These are phyloP conservation scores for Pestalotiopsis sp. DNA, from an alignment of 2,329 filamentous ascomycete species.

Conservation along the genomic window DNA sequence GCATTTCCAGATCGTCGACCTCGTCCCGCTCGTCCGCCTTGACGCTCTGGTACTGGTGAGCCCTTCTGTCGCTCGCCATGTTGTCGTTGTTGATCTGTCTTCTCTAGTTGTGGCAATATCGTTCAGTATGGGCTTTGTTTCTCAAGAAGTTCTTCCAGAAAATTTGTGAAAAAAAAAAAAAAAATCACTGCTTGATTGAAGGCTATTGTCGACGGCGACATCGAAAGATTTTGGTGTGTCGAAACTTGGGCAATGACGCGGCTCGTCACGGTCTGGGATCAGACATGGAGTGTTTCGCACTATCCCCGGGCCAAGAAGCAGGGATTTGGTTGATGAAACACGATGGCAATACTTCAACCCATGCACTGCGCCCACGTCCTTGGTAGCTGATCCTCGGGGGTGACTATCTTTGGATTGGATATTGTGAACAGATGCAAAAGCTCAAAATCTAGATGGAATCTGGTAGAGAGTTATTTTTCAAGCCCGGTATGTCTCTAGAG, in stretches of 20 bases:
- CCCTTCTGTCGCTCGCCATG: slow-evolving; percentile 2
- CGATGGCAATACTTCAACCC: neutral
- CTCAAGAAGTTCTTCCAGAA: neutral
- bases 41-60: slow-evolving; percentile 15
- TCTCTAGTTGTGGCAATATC: neutral
- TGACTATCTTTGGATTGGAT: neutral
- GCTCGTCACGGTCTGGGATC: neutral
- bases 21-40: slow-evolving; percentile 23
- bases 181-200: neutral
- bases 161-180: neutral
- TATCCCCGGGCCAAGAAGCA: neutral
- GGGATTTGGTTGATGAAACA: neutral
- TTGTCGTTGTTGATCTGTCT: neutral
- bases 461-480: too few species aligned
- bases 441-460: too few species aligned
- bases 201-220: neutral
- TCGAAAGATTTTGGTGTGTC: neutral
- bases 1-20: slow-evolving; percentile 19
- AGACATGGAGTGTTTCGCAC: slow-evolving; percentile 2
- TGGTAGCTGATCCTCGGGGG: neutral
- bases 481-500: too few species aligned
- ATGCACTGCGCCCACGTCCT: neutral
- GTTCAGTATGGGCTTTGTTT: neutral
- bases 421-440: too few species aligned
- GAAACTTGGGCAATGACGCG: neutral